phyloP scores from a whole-genome alignment of 192 early-diverging fungal genomes.

The Coemansia umbellata region DNA sequence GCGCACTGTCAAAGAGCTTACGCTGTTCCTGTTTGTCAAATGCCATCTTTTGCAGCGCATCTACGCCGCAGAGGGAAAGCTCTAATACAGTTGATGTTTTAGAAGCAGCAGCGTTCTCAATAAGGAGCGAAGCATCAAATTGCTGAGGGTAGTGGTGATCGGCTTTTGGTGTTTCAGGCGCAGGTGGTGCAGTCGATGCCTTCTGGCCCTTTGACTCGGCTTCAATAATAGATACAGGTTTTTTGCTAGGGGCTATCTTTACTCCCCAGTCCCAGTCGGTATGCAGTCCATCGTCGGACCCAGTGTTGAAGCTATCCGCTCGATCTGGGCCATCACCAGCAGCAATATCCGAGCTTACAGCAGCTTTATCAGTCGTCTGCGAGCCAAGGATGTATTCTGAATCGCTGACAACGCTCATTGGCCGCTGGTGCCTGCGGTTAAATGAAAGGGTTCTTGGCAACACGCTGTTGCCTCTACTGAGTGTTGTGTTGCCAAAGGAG shows the following conservation, averaged over 20 bases:
- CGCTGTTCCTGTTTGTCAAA: neutral
- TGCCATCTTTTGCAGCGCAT: conserved; percentile 14
- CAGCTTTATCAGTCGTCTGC: neutral
- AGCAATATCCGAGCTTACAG: too few relatives aligned
- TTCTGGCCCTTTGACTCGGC: too few relatives aligned
- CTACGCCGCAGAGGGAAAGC: conserved; percentile 39
- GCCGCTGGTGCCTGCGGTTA: conserved; percentile 4
- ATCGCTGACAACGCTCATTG: conserved; percentile 33
- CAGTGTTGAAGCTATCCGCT: neutral
- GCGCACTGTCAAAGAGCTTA: conserved; percentile 8
- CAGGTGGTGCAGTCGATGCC: too few relatives aligned
- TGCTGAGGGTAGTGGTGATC: too few relatives aligned
- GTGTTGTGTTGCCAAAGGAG: neutral
- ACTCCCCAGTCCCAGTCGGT: conserved; percentile 53
- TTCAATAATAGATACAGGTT: too few relatives aligned
- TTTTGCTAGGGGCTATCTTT: too few relatives aligned
- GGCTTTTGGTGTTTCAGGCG: too few relatives aligned
- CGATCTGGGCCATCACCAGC: too few relatives aligned
- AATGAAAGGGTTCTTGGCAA: too few relatives aligned
- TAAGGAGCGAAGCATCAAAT: neutral
- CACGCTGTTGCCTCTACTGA: neutral
- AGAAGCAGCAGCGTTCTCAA: neutral
- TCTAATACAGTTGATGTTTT: neutral
- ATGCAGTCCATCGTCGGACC: conserved; percentile 11
- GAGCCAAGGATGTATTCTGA: conserved; percentile 22